These are phyloP conservation scores for Cercospora berteroae DNA, from an alignment of 2,329 filamentous ascomycete genomes.

Conservation along the genomic window DNA sequence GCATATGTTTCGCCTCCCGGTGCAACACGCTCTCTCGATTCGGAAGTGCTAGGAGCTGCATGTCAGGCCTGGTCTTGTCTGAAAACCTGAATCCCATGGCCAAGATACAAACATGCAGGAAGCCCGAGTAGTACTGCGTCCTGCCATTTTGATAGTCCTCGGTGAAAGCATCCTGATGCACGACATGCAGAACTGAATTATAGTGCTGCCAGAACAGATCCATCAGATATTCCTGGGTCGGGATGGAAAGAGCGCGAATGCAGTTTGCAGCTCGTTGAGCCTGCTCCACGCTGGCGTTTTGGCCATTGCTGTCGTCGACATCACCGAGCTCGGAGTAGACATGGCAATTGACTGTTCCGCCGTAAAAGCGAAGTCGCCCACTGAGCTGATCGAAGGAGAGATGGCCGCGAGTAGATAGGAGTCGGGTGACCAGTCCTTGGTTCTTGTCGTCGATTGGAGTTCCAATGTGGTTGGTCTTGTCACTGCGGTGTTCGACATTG, in stretches of 20 bases:
- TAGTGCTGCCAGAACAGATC: conserved; percentile 31
- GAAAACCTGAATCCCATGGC: conserved; percentile 31
- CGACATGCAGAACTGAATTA: conserved; percentile 30
- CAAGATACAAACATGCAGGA: conserved; percentile 31
- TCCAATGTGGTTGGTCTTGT: conserved; percentile 17
- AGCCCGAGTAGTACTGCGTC: conserved; percentile 31
- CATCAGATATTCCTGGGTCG: conserved; percentile 32
- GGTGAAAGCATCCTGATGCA: conserved; percentile 30
- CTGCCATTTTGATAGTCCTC: conserved; percentile 27
- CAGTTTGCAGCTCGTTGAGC: conserved; percentile 27
- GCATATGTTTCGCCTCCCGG: conserved; percentile 31
- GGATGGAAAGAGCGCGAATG: conserved; percentile 26
- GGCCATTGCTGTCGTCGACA: conserved; percentile 19
- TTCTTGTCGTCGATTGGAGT: conserved; percentile 29
- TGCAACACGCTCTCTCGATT: conserved; percentile 30
- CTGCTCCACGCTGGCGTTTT: conserved; percentile 21
- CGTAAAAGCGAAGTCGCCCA: conserved; percentile 29
- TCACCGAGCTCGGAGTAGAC: conserved; percentile 27
- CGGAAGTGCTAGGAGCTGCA: conserved; percentile 27
- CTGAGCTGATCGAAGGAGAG: conserved; percentile 31
- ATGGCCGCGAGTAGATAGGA: conserved; percentile 30
- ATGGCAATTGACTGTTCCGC: conserved; percentile 31
- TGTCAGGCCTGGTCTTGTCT: conserved; percentile 29
- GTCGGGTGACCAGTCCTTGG: conserved; percentile 26
- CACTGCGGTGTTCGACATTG: conserved; percentile 16